phyloP scores from a whole-genome alignment of 2,329 filamentous ascomycete species.

The Diplodia corticola region DNA sequence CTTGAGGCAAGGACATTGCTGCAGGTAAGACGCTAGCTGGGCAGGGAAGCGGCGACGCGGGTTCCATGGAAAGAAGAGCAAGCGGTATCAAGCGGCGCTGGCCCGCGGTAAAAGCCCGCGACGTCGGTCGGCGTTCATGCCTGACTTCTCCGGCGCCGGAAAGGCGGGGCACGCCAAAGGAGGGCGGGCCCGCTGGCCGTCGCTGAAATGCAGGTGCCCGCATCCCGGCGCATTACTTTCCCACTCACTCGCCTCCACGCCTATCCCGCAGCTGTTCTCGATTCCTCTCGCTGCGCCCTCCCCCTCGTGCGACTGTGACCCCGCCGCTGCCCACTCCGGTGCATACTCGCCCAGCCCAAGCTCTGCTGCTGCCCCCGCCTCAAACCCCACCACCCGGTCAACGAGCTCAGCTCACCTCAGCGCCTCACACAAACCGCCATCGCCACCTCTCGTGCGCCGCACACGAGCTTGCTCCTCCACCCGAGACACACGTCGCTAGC shows the following conservation, averaged over 20 bases:
- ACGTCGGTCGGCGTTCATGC: constrained; percentile 8
- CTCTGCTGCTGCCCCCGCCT: constrained; percentile 7
- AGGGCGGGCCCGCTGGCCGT: neutral
- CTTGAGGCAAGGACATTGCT: neutral
- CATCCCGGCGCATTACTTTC: constrained; percentile 15
- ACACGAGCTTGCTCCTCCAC: neutral
- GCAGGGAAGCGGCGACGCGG: neutral
- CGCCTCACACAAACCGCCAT: constrained; percentile 15
- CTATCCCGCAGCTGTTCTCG: neutral
- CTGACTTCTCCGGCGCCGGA: constrained; percentile 1
- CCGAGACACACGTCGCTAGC: constrained; percentile 5
- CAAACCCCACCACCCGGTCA: neutral
- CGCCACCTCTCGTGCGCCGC: constrained; percentile 1
- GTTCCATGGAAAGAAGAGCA: neutral
- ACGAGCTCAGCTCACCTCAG: constrained; percentile 12
- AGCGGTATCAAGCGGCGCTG: neutral
- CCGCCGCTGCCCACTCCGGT: neutral
- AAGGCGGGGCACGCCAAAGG: constrained; percentile 2
- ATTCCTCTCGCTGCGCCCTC: neutral
- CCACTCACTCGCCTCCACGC: constrained; percentile 17
- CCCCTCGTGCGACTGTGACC: constrained; percentile 5
- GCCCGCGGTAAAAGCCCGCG: neutral
- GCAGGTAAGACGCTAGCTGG: neutral
- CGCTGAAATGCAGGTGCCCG: constrained; percentile 18
- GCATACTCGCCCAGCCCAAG: neutral